These are phyloP conservation scores for Metrosideros polymorpha DNA, from an alignment of 441 rosid species.

Conservation along the genomic window DNA sequence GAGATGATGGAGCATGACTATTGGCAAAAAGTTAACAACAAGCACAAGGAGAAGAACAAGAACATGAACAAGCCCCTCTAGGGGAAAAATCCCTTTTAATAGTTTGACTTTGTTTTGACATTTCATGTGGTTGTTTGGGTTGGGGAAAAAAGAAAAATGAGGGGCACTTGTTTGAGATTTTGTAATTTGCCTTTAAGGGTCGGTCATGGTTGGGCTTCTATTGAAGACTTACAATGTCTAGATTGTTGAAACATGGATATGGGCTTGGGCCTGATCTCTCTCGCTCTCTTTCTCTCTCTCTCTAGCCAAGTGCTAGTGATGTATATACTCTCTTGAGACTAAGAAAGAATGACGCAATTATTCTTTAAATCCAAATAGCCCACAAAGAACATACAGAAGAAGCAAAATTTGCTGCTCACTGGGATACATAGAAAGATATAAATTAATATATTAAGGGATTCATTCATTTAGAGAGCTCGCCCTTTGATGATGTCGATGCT, in stretches of 20 bases:
- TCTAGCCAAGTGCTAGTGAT: not conserved
- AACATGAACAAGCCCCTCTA: not conserved
- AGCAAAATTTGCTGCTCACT: not conserved
- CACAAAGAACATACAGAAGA: not conserved
- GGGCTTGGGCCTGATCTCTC: not conserved
- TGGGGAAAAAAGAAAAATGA: not conserved
- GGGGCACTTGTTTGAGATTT: not conserved
- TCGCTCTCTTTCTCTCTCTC: not conserved
- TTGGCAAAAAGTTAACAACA: not conserved
- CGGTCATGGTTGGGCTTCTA: not conserved
- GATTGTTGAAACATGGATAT: not conserved
- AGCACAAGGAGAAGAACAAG: not conserved
- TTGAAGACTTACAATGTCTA: not conserved
- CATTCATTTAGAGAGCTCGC: not conserved
- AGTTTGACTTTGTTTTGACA: not conserved
- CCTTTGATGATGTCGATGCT: conserved; percentile 1
- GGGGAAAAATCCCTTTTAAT: not conserved
- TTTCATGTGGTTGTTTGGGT: not conserved
- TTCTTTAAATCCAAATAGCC: not conserved
- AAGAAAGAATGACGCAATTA: not conserved
- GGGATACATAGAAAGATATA: not conserved
- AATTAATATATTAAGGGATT: not conserved
- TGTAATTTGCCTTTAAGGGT: not conserved
- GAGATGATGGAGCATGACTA: not conserved
- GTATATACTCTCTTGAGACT: not conserved